phyloP scores from a whole-genome alignment of 495 filamentous ascomycete species.

The Podospora anserina region DNA sequence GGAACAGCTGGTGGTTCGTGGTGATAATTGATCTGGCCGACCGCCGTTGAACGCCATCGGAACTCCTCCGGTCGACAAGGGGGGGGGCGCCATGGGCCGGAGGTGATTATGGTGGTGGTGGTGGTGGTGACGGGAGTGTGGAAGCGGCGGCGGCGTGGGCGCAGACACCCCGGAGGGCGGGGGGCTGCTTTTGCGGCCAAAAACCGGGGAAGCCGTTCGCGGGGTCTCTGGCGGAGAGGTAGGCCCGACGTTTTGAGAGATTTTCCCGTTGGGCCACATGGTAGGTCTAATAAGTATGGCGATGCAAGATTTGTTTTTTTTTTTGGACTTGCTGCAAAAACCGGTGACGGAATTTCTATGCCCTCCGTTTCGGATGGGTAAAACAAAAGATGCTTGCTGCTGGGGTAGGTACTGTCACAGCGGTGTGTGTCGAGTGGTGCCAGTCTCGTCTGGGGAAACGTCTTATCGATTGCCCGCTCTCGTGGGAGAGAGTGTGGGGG shows the following conservation, averaged over 20 bases:
- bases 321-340: slow-evolving; percentile 9
- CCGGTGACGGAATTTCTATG: slow-evolving; percentile 6
- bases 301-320: not conserved
- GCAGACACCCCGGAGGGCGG: slow-evolving; percentile 29
- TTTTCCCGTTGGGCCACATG: slow-evolving; percentile 39
- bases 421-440: slow-evolving; percentile 5
- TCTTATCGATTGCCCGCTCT: slow-evolving; percentile 36
- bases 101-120: slow-evolving; percentile 17
- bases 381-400: not conserved
- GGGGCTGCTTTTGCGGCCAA: slow-evolving; percentile 34
- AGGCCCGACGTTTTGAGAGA: slow-evolving; percentile 46
- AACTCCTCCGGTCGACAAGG: slow-evolving; percentile 32
- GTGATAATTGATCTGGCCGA: slow-evolving; percentile 49
- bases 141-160: slow-evolving; percentile 11
- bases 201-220: slow-evolving; percentile 42
- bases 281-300: slow-evolving; percentile 48
- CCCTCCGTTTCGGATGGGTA: not conserved
- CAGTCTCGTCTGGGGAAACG: slow-evolving; percentile 7
- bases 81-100: slow-evolving; percentile 33
- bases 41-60: slow-evolving; percentile 40
- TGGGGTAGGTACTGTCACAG: slow-evolving; percentile 13
- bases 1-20: slow-evolving; percentile 46
- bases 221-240: slow-evolving; percentile 55
- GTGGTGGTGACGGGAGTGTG: slow-evolving; percentile 5
- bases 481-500: slow-evolving; percentile 38